Conservation (phyloP, 805 yeast genomes). For the Kodamaea sagamina region DNA sequence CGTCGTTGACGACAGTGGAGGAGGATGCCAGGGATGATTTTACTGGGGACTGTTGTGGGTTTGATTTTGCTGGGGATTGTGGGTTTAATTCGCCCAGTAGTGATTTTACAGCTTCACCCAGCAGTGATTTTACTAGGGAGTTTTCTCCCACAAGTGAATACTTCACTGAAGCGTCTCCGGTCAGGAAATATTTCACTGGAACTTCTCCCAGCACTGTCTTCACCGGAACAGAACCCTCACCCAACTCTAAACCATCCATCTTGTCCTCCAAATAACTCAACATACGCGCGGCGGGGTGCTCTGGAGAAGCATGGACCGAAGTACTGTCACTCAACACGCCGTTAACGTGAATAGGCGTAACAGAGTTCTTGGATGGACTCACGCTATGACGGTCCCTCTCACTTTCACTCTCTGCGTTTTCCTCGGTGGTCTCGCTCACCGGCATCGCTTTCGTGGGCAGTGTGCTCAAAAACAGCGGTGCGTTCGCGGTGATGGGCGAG, state of each 20-base stretch:
- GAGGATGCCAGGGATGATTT: constrained; percentile 11
- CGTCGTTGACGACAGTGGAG: constrained; percentile 8
- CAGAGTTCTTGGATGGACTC: constrained; percentile 15
- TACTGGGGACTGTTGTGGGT: constrained; percentile 11
- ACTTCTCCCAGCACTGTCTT: too few relatives aligned
- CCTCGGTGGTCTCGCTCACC: constrained; percentile 22
- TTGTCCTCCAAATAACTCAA: constrained; percentile 46
- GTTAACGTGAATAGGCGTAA: constrained; percentile 45
- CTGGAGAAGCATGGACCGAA: constrained; percentile 16
- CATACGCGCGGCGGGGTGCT: constrained; percentile 29
- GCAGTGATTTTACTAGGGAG: too few relatives aligned
- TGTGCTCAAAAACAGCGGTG: constrained; percentile 39
- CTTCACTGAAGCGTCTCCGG: too few relatives aligned
- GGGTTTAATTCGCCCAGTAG: too few relatives aligned
- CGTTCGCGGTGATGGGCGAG: constrained; percentile 32
- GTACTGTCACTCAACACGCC: constrained; percentile 38
- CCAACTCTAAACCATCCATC: constrained; percentile 43
- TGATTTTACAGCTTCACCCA: too few relatives aligned
- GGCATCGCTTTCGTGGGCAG: constrained; percentile 40
- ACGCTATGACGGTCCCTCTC: constrained; percentile 10
- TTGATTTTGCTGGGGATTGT: too few relatives aligned
- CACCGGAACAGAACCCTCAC: constrained; percentile 26
- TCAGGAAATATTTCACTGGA: too few relatives aligned
- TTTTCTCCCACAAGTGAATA: too few relatives aligned
- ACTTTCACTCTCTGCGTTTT: constrained; percentile 10